phyloP scores from a whole-genome alignment of 306 rosid genomes.

The Mucuna pruriens region DNA sequence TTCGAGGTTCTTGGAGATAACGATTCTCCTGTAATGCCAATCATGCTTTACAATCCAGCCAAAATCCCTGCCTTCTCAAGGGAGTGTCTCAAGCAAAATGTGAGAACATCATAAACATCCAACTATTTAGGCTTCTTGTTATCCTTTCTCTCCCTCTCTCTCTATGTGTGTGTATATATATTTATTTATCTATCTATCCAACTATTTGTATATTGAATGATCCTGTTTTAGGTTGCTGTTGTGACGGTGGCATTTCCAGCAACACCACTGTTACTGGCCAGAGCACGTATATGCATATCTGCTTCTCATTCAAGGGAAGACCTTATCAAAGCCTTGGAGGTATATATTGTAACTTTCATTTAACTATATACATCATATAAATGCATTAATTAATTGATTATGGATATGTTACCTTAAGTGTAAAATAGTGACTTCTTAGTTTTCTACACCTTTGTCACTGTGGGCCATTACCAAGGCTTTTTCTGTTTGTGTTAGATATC shows the following conservation, averaged over 20 bases:
- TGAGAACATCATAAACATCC: slow-evolving; percentile 39
- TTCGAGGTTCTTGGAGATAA: slow-evolving; percentile 75
- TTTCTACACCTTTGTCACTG: neutral
- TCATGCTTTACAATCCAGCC: slow-evolving; percentile 85
- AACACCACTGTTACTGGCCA: slow-evolving; percentile 76
- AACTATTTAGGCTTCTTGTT: slow-evolving; percentile 6
- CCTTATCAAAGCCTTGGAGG: slow-evolving; percentile 74
- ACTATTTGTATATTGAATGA: neutral
- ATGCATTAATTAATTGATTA: slow-evolving; percentile 3
- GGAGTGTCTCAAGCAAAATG: slow-evolving; percentile 78
- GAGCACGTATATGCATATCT: slow-evolving; percentile 88
- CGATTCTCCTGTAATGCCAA: slow-evolving; percentile 83
- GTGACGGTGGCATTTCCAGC: slow-evolving; percentile 89
- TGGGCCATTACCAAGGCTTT: neutral
- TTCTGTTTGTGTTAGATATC: neutral
- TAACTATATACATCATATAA: neutral
- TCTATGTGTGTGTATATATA: neutral
- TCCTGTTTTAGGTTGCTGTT: slow-evolving; percentile 67
- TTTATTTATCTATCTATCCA: too few relatives aligned
- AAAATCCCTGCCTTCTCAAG: slow-evolving; percentile 89
- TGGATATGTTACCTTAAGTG: neutral
- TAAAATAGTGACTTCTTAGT: neutral
- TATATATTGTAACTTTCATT: slow-evolving; percentile 32
- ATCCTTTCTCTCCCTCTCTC: neutral
- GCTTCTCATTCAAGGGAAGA: slow-evolving; percentile 84